Evolutionary conservation across 1,139 yeast species (phyloP), one percentile per base, ranked within the genome.

Genomic region (Schizosaccharomyces versatilis): DNA sequence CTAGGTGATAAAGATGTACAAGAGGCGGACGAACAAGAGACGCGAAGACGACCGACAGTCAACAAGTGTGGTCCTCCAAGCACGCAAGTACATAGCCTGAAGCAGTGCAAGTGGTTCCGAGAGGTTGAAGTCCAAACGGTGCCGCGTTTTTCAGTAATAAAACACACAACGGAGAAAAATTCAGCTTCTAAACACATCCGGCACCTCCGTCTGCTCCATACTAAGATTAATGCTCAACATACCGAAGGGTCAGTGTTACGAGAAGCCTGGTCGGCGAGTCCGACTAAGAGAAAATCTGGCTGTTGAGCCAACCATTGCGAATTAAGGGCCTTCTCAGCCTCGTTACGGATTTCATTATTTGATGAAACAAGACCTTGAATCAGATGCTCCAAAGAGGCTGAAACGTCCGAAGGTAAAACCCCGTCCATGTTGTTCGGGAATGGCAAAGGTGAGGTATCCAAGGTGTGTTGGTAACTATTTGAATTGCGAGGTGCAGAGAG

Each of bases 261-360:
- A 17, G 79, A 73, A 1, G 95, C 80, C 63, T 82, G 93, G 64
- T 83, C 85, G 1, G 95, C 90, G 56, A 90, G 74, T 60, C 85
- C 93, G 0, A 81, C 73, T 59, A 90, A 72, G 54, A 90, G 71
- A 60, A 80, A 68, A 62, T 81, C 86, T 44, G 83, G 78, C 19
- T 75, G 77, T 48, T 73, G 70, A 41, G 63, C 62, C 41, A 71
- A 62, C 97, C 97, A 90, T 51, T 82, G 82, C 38, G 71, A 71
- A 61, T 83, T 84, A 57, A 90, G 73, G 10, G 76, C 70, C 58
- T 72, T 73, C 66, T 90, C 98, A 10, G 96, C 96, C 41, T 73
- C 76, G 7, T 86, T 69, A 65, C 98, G 82, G 51, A 74, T 67
- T 24, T 70, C 65, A 65, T 88, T 88, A 64, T 88, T 84, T 5